phyloP scores from a whole-genome alignment of 2,329 filamentous ascomycete genomes.

The Sclerotinia sclerotiorum region DNA sequence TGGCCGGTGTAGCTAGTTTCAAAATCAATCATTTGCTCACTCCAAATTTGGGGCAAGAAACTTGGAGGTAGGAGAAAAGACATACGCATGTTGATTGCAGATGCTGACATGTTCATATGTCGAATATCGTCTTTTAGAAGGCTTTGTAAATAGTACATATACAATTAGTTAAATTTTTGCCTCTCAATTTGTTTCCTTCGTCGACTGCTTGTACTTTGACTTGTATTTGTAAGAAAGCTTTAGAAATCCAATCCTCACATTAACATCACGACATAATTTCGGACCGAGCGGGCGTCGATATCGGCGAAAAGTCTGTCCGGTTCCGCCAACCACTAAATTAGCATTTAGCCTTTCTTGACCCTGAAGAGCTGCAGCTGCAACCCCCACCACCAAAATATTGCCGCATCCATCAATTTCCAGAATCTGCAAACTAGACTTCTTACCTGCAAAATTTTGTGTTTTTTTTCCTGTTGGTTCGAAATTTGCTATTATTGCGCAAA shows the following conservation, averaged over 20 bases:
- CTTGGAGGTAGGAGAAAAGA: constrained; percentile 7
- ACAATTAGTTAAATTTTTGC: constrained; percentile 9
- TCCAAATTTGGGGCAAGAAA: constrained; percentile 1
- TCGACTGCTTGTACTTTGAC: not conserved
- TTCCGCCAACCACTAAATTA: not conserved
- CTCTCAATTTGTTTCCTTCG: constrained; percentile 6
- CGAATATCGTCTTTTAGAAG: constrained; percentile 28
- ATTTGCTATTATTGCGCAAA: constrained; percentile 40
- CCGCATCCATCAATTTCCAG: constrained; percentile 20
- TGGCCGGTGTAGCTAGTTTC: constrained; percentile 34
- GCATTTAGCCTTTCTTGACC: constrained; percentile 29
- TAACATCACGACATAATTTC: constrained; percentile 11
- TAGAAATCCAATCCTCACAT: constrained; percentile 1
- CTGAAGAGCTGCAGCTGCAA: constrained; percentile 23
- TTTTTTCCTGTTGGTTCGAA: constrained; percentile 18
- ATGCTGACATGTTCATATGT: constrained; percentile 35
- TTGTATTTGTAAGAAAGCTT: constrained; percentile 25
- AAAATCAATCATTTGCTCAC: constrained; percentile 10
- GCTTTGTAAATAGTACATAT: constrained; percentile 31
- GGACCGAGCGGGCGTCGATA: not conserved
- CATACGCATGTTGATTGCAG: constrained; percentile 37
- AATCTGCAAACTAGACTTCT: constrained; percentile 12
- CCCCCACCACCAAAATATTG: constrained; percentile 26
- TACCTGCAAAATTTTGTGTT: constrained; percentile 16
- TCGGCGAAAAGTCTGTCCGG: constrained; percentile 14